Evolutionary conservation across 2,329 filamentous ascomycete genomes (phyloP), one percentile per base, ranked within the genome.

Genomic region (Penicillium sp.): DNA sequence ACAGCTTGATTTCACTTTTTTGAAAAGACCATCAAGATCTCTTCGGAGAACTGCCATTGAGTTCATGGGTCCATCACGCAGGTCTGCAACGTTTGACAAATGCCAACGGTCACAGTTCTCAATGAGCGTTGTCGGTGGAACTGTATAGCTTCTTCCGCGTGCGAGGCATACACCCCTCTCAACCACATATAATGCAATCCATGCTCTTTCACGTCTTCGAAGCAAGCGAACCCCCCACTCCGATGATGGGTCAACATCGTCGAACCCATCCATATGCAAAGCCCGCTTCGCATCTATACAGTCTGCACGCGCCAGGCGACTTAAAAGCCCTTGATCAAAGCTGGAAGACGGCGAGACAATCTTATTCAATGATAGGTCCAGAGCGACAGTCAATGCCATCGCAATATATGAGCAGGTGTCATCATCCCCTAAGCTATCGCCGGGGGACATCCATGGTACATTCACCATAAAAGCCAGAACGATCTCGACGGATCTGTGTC

Each of bases 391-490:
- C 9, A 88, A 75, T 1, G 88, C 87, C 74, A 87, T 85, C 1
- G 86, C 83, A 50, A 90, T 83, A 60, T 88, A 90, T 40, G 83
- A 81, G 54, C 86, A 89, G 0, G 88, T 89, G 62, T 89, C 87
- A 56, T 90, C 88, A 59, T 90, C 87, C 0, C 70, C 70, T 14
- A 72, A 50, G 40, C 60, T 59, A 22, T 62, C 62, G 4, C 68
- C 71, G 9, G 70, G 67, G 2, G 85, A 85, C 81, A 90, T 89
- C 88, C 88, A 90, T 0, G 88, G 88, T 6, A 90, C 82, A 56
- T 89, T 89, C 31, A 89, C 81, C 83, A 90, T 87, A 65, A 90
- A 90, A 0, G 85, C 88, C 1, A 90, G 74, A 0, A 90, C 84
- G 52, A 90, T 89, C 67, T 90, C 88, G 5, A 89, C 86, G 0